Percentiles rank a stretch among this genome's conserved stretches.
These are phyloP conservation scores for Acorus calamus DNA, from an alignment of 106 monocot species.

Conservation along the genomic window DNA sequence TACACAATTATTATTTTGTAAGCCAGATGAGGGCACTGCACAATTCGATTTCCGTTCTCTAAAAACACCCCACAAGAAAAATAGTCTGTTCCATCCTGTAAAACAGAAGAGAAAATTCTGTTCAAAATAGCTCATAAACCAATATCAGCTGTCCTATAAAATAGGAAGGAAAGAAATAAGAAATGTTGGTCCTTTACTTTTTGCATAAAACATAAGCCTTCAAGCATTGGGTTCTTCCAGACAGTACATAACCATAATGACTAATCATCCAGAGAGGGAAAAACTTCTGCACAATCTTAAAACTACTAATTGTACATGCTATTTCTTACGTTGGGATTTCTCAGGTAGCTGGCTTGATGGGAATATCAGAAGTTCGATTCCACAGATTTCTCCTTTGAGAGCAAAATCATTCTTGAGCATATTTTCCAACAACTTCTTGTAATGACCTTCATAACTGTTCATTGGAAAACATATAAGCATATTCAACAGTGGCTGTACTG, in stretches of 20 bases:
- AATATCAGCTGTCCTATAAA: no score
- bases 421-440: constrained; percentile 61
- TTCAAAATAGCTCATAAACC: no score
- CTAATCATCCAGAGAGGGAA: no score
- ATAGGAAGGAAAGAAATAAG: no score
- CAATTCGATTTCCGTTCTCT: constrained; percentile 20
- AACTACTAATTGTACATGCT: not conserved
- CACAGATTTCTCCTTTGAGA: constrained; percentile 53
- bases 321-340: constrained; percentile 63
- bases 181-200: no score
- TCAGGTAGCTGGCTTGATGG: constrained; percentile 58
- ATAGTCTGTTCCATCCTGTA: constrained; percentile 78
- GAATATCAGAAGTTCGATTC: constrained; percentile 73
- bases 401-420: constrained; percentile 60
- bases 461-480: constrained; percentile 2
- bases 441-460: constrained; percentile 59
- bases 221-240: no score
- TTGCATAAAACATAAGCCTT: no score
- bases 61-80: constrained; percentile 86
- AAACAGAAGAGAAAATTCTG: no score
- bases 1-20: constrained; percentile 1
- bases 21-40: constrained; percentile 4
- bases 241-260: not conserved
- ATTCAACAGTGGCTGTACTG: not conserved
- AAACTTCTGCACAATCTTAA: no score